These are phyloP conservation scores for Heterobasidion annosum DNA, from an alignment of 1,284 basidiomycete genomes.

Conservation along the genomic window DNA sequence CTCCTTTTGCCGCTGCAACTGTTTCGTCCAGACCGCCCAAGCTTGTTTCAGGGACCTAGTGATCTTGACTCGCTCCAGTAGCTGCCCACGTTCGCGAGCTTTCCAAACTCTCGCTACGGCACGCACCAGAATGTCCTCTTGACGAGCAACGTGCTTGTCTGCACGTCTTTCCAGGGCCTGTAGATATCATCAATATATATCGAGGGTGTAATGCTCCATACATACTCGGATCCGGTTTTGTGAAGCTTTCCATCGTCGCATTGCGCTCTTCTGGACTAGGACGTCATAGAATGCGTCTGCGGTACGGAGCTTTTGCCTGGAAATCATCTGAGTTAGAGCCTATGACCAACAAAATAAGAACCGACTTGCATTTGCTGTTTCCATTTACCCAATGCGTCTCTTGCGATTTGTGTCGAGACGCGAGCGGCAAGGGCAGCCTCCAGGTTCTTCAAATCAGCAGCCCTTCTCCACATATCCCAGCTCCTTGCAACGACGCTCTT, in stretches of 20 bases:
- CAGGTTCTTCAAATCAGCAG: constrained; percentile 29
- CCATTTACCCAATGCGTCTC: constrained; percentile 42
- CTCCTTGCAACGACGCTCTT: constrained; percentile 25
- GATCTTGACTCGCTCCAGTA: constrained; percentile 47
- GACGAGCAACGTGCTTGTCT: constrained; percentile 46
- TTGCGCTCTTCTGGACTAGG: constrained; percentile 32
- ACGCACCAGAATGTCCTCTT: constrained; percentile 53
- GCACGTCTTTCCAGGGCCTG: constrained; percentile 46
- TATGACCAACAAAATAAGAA: neutral
- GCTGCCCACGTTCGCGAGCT: constrained; percentile 55
- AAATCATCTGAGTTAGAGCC: constrained; percentile 7
- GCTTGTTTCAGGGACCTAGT: constrained; percentile 35
- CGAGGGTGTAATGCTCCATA: constrained; percentile 4
- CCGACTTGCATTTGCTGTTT: constrained; percentile 41
- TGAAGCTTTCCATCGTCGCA: constrained; percentile 49
- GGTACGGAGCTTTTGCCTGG: constrained; percentile 32
- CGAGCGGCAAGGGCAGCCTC: constrained; percentile 35
- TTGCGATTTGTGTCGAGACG: constrained; percentile 36
- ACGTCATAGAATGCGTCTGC: constrained; percentile 36
- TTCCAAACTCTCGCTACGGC: constrained; percentile 67
- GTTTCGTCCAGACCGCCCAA: constrained; percentile 47
- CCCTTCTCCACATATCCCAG: constrained; percentile 51
- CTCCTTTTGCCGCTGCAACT: constrained; percentile 29
- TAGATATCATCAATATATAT: neutral
- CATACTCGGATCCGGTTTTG: constrained; percentile 42